phyloP scores from a whole-genome alignment of 306 rosid species.

The Vigna unguiculata region DNA sequence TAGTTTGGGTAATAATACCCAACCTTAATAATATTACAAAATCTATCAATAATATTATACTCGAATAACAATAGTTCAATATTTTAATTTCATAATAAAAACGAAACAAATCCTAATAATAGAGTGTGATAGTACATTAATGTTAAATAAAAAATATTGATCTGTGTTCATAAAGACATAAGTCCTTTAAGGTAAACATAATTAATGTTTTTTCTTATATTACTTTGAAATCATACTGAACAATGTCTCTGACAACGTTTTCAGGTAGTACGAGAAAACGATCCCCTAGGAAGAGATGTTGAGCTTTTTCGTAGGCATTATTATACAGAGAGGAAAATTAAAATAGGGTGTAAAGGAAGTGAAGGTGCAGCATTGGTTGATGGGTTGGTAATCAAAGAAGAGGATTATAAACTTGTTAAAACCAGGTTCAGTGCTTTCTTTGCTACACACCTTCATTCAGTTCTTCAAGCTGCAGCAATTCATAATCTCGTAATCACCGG shows the following conservation, averaged over 20 bases:
- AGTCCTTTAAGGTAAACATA: no score
- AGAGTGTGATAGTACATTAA: no score
- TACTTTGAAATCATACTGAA: neutral
- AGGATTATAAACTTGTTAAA: slow-evolving; percentile 86
- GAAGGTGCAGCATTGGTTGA: slow-evolving; percentile 78
- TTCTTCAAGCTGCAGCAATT: slow-evolving; percentile 70
- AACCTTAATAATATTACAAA: no score
- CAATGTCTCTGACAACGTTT: slow-evolving; percentile 1
- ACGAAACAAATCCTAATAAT: no score
- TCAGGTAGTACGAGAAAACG: slow-evolving; percentile 90
- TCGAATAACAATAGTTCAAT: no score
- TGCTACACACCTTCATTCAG: slow-evolving; percentile 74
- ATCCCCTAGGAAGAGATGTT: slow-evolving; percentile 83
- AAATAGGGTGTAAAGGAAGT: slow-evolving; percentile 66
- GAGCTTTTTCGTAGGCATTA: slow-evolving; percentile 79
- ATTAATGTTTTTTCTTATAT: no score
- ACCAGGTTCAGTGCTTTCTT: slow-evolving; percentile 94
- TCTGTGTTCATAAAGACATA: no score
- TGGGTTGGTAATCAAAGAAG: slow-evolving; percentile 79
- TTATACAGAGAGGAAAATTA: slow-evolving; percentile 53
- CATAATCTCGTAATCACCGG: slow-evolving; percentile 72
- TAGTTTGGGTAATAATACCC: slow-evolving; percentile 75
- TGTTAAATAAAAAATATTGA: no score
- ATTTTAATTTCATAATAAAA: no score
- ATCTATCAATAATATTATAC: no score